Base-by-base conservation (phyloP, 352 stramenopile genomes). In the Phytopythium aichiense region DNA sequence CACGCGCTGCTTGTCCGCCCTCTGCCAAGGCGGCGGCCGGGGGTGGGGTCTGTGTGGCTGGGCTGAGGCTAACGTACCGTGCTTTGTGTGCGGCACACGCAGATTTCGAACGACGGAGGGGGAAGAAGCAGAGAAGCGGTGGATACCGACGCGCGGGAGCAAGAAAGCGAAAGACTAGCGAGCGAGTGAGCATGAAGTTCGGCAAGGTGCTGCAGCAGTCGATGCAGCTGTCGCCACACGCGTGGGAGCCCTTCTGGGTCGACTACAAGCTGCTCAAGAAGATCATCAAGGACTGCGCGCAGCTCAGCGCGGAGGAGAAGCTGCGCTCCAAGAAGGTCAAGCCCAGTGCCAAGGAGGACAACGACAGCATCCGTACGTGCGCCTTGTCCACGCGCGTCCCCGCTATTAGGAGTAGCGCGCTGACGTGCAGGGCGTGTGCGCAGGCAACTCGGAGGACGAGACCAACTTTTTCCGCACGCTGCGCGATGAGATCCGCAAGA, bases 251-350 rank as follows among this genome's bases (percentile, higher is more conserved):
- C 20, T 84, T 75, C 61, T 95, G 87, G 87, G 79, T 90, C 35
- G 85, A 95, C 74, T 95, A 95, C 76, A 95, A 95, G 66, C 68
- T 89, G 61, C 84, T 95, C 53, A 95, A 95, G 77, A 79, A 84
- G 63, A 94, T 94, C 67, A 94, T 95, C 69, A 95, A 95, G 64
- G 87, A 94, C 73, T 95, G 87, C 66, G 87, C 84, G 49, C 83
- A 94, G 73, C 87, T 95, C 60, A 79, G 85, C 48, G 93, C 89
- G 46, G 84, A 95, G 61, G 85, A 94, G 62, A 93, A 94, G 64
- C 74, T 94, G 52, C 77, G 90, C 54, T 81, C 81, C 59, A 76
- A 87, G 50, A 88, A 78, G 50, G 87, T 91, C 65, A 89, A 91
- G 53, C 83, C 81, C 15, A 76, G 69, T 28, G 79, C 82, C 43